Evolutionary conservation across 2,329 filamentous ascomycete genomes (phyloP).

Genomic region (Myriosclerotinia duriaeana): DNA sequence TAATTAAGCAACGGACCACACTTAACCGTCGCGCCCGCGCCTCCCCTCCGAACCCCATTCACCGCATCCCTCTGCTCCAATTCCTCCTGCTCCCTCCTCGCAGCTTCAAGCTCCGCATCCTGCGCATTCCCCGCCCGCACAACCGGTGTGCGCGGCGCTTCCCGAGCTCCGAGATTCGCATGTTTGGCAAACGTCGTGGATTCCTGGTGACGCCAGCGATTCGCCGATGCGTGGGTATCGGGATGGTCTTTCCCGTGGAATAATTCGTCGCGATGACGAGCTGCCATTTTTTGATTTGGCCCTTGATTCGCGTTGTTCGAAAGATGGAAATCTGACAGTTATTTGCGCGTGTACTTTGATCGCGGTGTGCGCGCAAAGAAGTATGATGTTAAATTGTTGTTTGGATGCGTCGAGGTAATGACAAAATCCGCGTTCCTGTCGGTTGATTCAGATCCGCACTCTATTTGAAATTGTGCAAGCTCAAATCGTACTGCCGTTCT

Average conservation of each 20-base stretch:
- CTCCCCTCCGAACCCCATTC: slow-evolving; percentile 22
- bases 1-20: slow-evolving; percentile 78
- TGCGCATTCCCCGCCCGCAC: slow-evolving; percentile 39
- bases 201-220: slow-evolving; percentile 64
- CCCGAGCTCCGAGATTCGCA: slow-evolving; percentile 41
- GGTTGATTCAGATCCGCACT: neutral
- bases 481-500: neutral
- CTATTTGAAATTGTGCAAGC: neutral
- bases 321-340: neutral
- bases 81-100: slow-evolving; percentile 17
- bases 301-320: neutral
- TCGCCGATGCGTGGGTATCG: slow-evolving; percentile 58
- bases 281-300: slow-evolving; percentile 33
- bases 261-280: slow-evolving; percentile 30
- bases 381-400: neutral
- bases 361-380: neutral
- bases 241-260: slow-evolving; percentile 35
- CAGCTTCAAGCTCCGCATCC: slow-evolving; percentile 21
- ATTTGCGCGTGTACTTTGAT: neutral
- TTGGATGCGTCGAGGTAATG: neutral
- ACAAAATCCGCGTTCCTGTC: neutral
- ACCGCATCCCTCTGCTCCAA: slow-evolving; percentile 20
- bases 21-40: slow-evolving; percentile 55
- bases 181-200: slow-evolving; percentile 52
- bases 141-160: slow-evolving; percentile 50